Base-by-base conservation (phyloP, 306 rosid species). In the barrel medic (Medicago truncatula) region DNA sequence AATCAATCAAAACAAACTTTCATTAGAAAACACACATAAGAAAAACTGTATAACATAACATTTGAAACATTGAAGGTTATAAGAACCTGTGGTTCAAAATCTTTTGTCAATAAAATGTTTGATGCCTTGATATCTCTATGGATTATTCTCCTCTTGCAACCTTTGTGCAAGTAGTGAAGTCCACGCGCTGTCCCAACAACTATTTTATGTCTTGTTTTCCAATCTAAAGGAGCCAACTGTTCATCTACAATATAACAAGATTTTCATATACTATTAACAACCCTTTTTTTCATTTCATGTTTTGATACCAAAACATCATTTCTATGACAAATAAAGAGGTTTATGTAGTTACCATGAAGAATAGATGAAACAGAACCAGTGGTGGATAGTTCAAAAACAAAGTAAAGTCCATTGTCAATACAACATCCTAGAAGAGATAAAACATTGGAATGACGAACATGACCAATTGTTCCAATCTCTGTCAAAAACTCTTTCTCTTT, bases 381-480 rank as follows among this genome's bases (percentile, higher is more conserved):
- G 3, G 97, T 88, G 44, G 96, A 94, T 61, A 94, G 86, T 62
- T 81, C 81, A 74, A 91, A 91, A 77, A 94, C 82, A 62, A 94
- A 90, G 82, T 94, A 90, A 54, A 94, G 97, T 8, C 97, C 97
- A 77, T 83, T 88, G 64, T 94, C 98, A 56, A 91, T 85, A 63
- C 98, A 94, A 71, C 96, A 94, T 4, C 97, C 98, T 59, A 86
- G 59, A 58, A 94, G 94, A 5, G 98, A 86, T 76, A 90, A 40
- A 0, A 94, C 94, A 74, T 94, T 94, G 16, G 86, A 78, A 76
- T 92, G 97, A 46, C 63, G 75, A 5, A 87, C 99, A 76, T 95
- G 99, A 28, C 99, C 97, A 21, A 95, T 86, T 14, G 97, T 95
- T 2, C 99, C 98, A 81, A 92, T 95, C 86, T 95, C 99, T 53